Evolutionary conservation across 2,329 filamentous ascomycete genomes (phyloP), one percentile per base, ranked within the genome.

Genomic region (Phaeosphaeria sp.): DNA sequence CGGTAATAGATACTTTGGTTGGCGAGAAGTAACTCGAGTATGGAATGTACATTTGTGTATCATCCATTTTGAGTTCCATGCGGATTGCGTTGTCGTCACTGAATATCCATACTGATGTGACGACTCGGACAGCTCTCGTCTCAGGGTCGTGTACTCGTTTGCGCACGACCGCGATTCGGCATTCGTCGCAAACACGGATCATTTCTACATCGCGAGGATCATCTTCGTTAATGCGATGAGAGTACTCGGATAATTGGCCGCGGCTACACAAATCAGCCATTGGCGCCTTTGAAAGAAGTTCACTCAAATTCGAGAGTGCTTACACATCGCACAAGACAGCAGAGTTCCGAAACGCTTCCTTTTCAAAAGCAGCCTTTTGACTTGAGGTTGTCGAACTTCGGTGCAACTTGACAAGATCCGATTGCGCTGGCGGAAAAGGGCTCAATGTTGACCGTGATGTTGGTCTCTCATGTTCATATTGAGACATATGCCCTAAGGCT

Each of bases 21-120:
- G 78, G 73, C 6, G 75, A 74, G 60, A 81, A 82, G 64, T 80
- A 82, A 13, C 77, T 78, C 23, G 77, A 75, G 60, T 80, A 81
- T 0, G 80, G 80, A 4, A 82, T 75, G 23, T 80, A 78, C 56
- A 80, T 74, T 25, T 75, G 69, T 2, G 64, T 63, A 13, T 81
- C 79, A 15, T 73, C 69, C 33, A 82, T 73, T 33, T 78, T 77
- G 20, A 82, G 78, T 55, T 82, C 79, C 30, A 81, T 58, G 10
- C 80, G 73, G 2, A 79, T 68, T 1, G 69, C 71, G 39, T 77
- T 75, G 60, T 82, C 80, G 46, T 80, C 73, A 43, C 76, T 78
- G 5, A 82, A 67, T 0, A 74, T 74, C 80, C 81, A 82, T 17
- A 82, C 77, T 1, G 78, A 80, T 0, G 80, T 81, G 18, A 75